Base-by-base conservation (phyloP, 306 rosid genomes). In the Dalbergia cultrata region DNA sequence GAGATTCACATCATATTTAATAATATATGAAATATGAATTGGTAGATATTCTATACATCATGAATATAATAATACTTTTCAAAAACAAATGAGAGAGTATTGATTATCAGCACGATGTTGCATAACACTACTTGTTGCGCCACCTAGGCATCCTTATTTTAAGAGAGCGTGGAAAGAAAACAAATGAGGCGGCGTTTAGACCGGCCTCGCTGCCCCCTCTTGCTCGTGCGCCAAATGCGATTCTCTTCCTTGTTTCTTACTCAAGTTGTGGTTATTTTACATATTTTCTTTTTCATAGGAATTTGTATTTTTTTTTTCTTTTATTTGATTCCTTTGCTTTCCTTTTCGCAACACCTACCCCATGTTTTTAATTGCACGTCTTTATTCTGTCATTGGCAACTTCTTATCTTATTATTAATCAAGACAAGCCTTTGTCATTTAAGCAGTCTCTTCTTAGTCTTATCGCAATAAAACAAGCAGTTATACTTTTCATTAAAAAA, bases 151-250 rank as follows among this genome's bases (percentile, higher is more conserved):
- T 7, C 7, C 18, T 47, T 9, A 16, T 21, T 33, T 31, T 47
- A 35, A 63, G 12, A 9, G 4, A 17, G 16, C 7, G 16, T 26
- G 9, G 13, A 10, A 21, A 64, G 7, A 58, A 56, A 19, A 8
- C 18, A 31, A 41, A 44, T 8, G 18, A 57, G 84, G 82, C 83
- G 80, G 85, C 86, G 63, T 74, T 69, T 82, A 81, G 78, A 79
- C 75, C 45, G 74, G 82, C 85, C 53, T 78, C 21, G 70, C 58
- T 26, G n/a, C 5, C 43, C 22, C 41, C 41, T 8, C 34, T 11
- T 7, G 5, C 39, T 70, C 13, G 17, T 18, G 16, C 83, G 56
- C 83, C 83, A 72, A 83, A 78, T 79, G 72, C 26, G 70, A 41
- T 64, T 63, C 75, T 39, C 49, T 77, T 12, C 39, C 26, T 63